Percentiles rank a stretch among this genome's conserved stretches.
Evolutionary conservation across 2,329 filamentous ascomycete species (phyloP).

Genomic region (Cyclaneusma minus): DNA sequence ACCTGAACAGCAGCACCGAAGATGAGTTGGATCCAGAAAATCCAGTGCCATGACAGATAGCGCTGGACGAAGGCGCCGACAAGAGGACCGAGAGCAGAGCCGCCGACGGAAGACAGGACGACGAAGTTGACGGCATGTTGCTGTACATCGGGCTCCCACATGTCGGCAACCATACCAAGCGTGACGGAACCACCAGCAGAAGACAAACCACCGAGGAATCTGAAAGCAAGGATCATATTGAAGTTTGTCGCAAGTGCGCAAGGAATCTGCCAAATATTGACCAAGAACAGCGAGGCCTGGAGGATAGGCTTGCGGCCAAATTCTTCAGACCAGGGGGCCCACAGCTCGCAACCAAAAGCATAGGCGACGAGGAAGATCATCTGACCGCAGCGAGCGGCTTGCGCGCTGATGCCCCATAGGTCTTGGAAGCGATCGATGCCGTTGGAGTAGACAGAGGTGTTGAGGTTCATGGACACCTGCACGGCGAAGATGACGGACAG

Average conservation of each 20-base stretch:
- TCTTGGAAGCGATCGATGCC: conserved; percentile 47
- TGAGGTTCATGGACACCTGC: conserved; percentile 67
- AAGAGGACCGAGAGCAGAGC: conserved; percentile 61
- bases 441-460: conserved; percentile 60
- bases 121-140: conserved; percentile 65
- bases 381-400: conserved; percentile 57
- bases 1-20: conserved; percentile 55
- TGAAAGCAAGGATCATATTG: conserved; percentile 51
- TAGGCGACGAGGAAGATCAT: conserved; percentile 68
- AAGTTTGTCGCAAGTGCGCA: conserved; percentile 63
- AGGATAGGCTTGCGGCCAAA: conserved; percentile 63
- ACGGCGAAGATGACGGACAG: conserved; percentile 59
- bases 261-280: conserved; percentile 64
- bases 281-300: conserved; percentile 56
- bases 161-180: conserved; percentile 59
- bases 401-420: conserved; percentile 51
- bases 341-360: conserved; percentile 75
- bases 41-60: conserved; percentile 56
- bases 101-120: conserved; percentile 66
- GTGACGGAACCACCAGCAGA: conserved; percentile 62
- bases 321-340: conserved; percentile 81
- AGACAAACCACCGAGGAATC: conserved; percentile 52
- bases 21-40: conserved; percentile 75
- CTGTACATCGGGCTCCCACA: conserved; percentile 55
- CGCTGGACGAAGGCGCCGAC: conserved; percentile 63